Conservation (phyloP, 2,329 filamentous ascomycete species). For the Westerdykella ornata region DNA sequence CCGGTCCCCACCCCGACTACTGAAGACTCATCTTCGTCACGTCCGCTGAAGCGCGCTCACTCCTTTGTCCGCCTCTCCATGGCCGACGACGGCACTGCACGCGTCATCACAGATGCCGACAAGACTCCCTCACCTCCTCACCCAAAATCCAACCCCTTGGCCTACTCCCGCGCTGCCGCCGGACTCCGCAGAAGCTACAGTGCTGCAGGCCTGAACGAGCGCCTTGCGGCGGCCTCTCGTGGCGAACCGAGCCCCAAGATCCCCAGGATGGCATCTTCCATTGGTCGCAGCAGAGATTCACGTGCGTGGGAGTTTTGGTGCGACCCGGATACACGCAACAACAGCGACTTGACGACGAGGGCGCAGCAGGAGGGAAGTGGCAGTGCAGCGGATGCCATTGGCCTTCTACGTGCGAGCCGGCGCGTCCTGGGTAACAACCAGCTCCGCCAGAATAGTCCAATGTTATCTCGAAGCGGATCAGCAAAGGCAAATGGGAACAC, state of each 20-base stretch:
- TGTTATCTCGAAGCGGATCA: conserved; percentile 23
- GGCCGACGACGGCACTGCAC: conserved; percentile 85
- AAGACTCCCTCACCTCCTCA: conserved; percentile 62
- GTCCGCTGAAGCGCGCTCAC: conserved; percentile 32
- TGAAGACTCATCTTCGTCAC: conserved; percentile 48
- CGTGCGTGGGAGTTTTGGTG: conserved; percentile 89
- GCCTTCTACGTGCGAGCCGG: conserved; percentile 64
- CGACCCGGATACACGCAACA: conserved; percentile 67
- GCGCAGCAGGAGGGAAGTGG: conserved; percentile 74
- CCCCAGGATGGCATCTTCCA: conserved; percentile 48
- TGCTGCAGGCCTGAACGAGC: conserved; percentile 46
- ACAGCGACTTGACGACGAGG: conserved; percentile 63
- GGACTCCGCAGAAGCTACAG: conserved; percentile 66
- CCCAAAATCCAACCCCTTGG: conserved; percentile 44
- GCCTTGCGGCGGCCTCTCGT: conserved; percentile 22
- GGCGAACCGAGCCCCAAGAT: conserved; percentile 29
- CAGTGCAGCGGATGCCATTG: conserved; percentile 75
- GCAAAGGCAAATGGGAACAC: conserved; percentile 26
- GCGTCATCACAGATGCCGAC: conserved; percentile 64
- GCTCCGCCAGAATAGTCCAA: conserved; percentile 58
- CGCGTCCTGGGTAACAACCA: conserved; percentile 48
- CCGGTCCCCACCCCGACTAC: conserved; percentile 17
- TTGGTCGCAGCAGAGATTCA: conserved; percentile 75
- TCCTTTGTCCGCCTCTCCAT: conserved; percentile 69
- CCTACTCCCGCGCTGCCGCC: conserved; percentile 37